Conservation (phyloP, 2,329 filamentous ascomycete species). For the Leptographium radiaticola region DNA sequence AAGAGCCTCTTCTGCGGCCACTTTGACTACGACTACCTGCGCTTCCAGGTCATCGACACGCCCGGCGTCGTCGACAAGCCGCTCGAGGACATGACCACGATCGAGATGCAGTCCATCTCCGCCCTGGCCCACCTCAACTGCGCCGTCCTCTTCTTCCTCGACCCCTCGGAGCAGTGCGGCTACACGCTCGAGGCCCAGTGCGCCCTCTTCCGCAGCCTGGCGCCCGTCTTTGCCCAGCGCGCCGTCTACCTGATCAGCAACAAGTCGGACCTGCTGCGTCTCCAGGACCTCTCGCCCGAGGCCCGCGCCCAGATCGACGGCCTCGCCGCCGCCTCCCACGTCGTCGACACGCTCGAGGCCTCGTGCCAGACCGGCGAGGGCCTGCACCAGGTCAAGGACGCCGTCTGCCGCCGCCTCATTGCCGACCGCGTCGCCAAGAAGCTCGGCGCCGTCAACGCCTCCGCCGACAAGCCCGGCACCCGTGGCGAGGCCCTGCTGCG, state of each 20-base stretch:
- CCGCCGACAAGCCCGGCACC: slow-evolving; percentile 61
- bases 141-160: slow-evolving; percentile 96
- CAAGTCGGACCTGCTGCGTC: slow-evolving; percentile 88
- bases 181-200: slow-evolving; percentile 91
- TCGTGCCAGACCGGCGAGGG: slow-evolving; percentile 94
- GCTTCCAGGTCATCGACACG: slow-evolving; percentile 80
- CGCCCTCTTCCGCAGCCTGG: slow-evolving; percentile 89
- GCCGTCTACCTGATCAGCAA: slow-evolving; percentile 94
- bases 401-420: slow-evolving; percentile 82
- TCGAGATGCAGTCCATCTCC: slow-evolving; percentile 98
- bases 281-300: slow-evolving; percentile 73
- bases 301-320: slow-evolving; percentile 40
- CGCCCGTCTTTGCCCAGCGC: slow-evolving; percentile 94
- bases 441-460: slow-evolving; percentile 78
- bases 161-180: slow-evolving; percentile 90
- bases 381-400: slow-evolving; percentile 89
- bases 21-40: slow-evolving; percentile 90
- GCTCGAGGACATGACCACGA: slow-evolving; percentile 98
- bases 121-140: slow-evolving; percentile 94
- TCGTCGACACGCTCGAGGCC: slow-evolving; percentile 84
- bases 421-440: slow-evolving; percentile 92
- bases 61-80: slow-evolving; percentile 97
- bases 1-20: slow-evolving; percentile 96
- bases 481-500: slow-evolving; percentile 82
- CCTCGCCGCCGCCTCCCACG: slow-evolving; percentile 38